Conservation (phyloP, 768 basidiomycete species). For the Tricholoma bakamatsutake region DNA sequence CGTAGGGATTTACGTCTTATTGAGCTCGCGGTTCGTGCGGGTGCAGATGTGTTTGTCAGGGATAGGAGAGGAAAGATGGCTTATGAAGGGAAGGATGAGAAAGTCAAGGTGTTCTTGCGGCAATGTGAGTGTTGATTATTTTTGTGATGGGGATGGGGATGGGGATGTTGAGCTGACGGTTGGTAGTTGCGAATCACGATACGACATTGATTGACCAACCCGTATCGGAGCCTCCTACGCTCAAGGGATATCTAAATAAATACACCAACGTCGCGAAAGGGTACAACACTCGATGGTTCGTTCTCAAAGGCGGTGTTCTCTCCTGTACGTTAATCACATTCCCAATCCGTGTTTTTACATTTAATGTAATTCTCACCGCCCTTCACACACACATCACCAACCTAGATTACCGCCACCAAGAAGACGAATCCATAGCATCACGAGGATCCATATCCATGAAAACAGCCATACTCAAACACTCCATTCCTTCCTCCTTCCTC, state of each 20-base stretch:
- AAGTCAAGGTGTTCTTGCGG: conserved; percentile 73
- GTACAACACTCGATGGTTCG: conserved; percentile 89
- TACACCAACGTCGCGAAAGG: conserved; percentile 91
- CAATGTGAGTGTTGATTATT: conserved; percentile 54
- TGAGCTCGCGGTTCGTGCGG: conserved; percentile 78
- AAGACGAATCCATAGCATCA: conserved; percentile 81
- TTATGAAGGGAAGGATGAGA: conserved; percentile 73
- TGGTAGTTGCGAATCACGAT: conserved; percentile 73
- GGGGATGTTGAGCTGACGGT: not conserved
- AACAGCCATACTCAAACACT: conserved; percentile 57
- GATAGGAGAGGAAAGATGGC: conserved; percentile 68
- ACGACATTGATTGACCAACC: conserved; percentile 54
- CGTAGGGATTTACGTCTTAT: conserved; percentile 77
- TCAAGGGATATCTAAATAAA: conserved; percentile 83
- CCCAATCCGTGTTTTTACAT: too few species aligned
- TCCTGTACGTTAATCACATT: too few species aligned
- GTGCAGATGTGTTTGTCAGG: conserved; percentile 85
- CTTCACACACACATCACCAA: too few species aligned
- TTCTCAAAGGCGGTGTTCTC: conserved; percentile 78
- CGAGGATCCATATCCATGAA: conserved; percentile 88
- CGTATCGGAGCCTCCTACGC: conserved; percentile 46
- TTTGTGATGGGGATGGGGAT: too few species aligned
- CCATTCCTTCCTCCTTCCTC: conserved; percentile 20
- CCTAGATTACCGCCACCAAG: conserved; percentile 78
- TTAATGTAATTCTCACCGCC: conserved; percentile 12